These are phyloP conservation scores for Fagus sylvatica DNA, from an alignment of 306 rosid species.

Conservation along the genomic window DNA sequence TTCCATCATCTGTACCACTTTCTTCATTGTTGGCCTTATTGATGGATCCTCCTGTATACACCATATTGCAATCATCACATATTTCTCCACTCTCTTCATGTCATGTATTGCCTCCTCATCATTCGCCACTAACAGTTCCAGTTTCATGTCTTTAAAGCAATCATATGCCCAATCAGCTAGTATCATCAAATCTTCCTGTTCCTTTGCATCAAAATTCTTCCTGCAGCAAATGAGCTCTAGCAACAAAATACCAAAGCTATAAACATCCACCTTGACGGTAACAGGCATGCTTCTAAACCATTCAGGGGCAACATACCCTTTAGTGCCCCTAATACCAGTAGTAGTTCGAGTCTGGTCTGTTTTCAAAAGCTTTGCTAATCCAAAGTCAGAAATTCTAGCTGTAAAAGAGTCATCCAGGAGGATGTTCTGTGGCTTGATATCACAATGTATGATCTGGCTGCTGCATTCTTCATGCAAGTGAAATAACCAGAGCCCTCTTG, in stretches of 20 bases:
- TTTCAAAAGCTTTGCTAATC: conserved; percentile 34
- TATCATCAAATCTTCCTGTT: conserved; percentile 23
- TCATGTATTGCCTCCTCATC: conserved; percentile 24
- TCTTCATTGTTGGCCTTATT: conserved; percentile 39
- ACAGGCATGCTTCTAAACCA: conserved; percentile 39
- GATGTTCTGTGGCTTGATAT: conserved; percentile 45
- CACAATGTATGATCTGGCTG: conserved; percentile 38
- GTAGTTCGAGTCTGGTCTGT: conserved; percentile 23
- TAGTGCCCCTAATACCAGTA: conserved; percentile 31
- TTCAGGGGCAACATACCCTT: conserved; percentile 40
- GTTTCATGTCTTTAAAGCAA: conserved; percentile 18
- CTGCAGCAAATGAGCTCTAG: conserved; percentile 44
- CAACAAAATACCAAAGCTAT: conserved; percentile 41
- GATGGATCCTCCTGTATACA: conserved; percentile 48
- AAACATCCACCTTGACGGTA: conserved; percentile 42
- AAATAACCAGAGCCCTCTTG: conserved; percentile 22
- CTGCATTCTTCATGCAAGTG: conserved; percentile 43
- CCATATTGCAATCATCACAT: conserved; percentile 43
- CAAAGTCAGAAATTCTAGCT: conserved; percentile 38
- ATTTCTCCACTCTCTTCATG: conserved; percentile 23
- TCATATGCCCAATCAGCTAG: conserved; percentile 44
- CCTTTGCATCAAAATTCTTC: conserved; percentile 17
- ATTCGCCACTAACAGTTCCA: conserved; percentile 12
- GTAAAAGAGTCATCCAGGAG: conserved; percentile 35
- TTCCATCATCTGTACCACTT: conserved; percentile 41